phyloP scores from a whole-genome alignment of 805 yeast species.

The Nakazawaea ishiwadae region DNA sequence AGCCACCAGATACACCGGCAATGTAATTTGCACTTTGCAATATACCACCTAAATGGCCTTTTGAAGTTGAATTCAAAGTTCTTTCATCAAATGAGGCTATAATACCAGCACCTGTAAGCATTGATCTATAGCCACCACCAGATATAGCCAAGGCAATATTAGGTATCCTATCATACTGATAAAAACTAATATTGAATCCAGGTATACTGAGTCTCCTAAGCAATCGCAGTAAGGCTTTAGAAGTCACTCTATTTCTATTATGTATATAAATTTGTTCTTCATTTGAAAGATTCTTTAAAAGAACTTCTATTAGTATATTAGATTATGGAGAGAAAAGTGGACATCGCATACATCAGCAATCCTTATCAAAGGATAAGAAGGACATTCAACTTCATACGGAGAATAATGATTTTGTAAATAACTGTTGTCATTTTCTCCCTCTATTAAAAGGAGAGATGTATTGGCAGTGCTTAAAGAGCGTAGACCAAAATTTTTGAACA shows the following conservation, averaged over 20 bases:
- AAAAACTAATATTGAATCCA: constrained; percentile 16
- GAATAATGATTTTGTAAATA: constrained; percentile 15
- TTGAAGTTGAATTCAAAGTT: constrained; percentile 27
- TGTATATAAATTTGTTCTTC: constrained; percentile 21
- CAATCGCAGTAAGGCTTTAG: constrained; percentile 17
- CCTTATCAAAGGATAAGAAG: constrained; percentile 18
- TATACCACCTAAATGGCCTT: constrained; percentile 43
- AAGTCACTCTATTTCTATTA: constrained; percentile 20
- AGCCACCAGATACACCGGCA: constrained; percentile 68
- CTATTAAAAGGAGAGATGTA: too few species aligned
- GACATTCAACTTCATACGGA: constrained; percentile 25
- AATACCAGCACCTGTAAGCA: constrained; percentile 55
- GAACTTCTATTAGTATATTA: too few species aligned
- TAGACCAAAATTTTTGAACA: too few species aligned
- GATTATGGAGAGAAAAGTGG: too few species aligned
- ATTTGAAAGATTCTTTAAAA: background rate
- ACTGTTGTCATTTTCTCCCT: background rate
- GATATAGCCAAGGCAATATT: constrained; percentile 38
- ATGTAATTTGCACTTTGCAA: constrained; percentile 52
- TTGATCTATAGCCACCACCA: constrained; percentile 56
- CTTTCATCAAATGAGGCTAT: constrained; percentile 46
- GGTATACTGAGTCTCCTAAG: constrained; percentile 21
- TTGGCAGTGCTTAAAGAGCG: too few species aligned
- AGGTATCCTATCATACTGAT: constrained; percentile 13
- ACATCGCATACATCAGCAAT: constrained; percentile 22